These are phyloP conservation scores for Nannizziopsis barbatae DNA, from an alignment of 2,329 filamentous ascomycete species.

Conservation along the genomic window DNA sequence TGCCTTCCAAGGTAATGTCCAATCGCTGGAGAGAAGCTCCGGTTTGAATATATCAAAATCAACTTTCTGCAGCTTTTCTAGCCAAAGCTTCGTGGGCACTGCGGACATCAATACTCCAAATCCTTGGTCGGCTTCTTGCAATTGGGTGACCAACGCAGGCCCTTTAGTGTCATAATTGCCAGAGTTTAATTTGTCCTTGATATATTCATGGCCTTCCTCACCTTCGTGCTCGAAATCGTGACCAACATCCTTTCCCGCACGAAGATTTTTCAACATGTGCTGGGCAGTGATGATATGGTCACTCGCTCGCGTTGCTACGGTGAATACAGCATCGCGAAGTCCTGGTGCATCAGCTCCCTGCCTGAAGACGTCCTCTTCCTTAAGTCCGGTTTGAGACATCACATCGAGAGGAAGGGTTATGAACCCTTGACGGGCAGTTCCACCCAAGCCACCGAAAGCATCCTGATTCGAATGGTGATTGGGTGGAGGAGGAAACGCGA, in stretches of 20 bases:
- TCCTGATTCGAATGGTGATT: constrained; percentile 44
- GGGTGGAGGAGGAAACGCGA: constrained; percentile 64
- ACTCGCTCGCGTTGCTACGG: constrained; percentile 83
- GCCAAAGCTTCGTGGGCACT: constrained; percentile 64
- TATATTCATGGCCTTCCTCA: constrained; percentile 56
- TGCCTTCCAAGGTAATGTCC: constrained; percentile 75
- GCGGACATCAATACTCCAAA: constrained; percentile 76
- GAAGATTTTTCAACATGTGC: constrained; percentile 77
- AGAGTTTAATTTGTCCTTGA: constrained; percentile 22
- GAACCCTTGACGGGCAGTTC: constrained; percentile 44
- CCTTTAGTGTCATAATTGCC: constrained; percentile 27
- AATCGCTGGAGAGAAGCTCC: constrained; percentile 54
- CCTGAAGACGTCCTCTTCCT: constrained; percentile 81
- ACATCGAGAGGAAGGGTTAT: constrained; percentile 78
- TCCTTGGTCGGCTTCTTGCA: constrained; percentile 50
- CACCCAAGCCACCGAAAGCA: constrained; percentile 30
- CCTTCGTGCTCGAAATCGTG: constrained; percentile 83
- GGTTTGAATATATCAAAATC: constrained; percentile 74
- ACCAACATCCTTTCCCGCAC: constrained; percentile 59
- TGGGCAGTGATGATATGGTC: constrained; percentile 90
- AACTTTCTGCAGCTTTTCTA: constrained; percentile 62
- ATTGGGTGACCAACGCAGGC: constrained; percentile 17
- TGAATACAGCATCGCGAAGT: constrained; percentile 79
- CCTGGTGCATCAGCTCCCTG: constrained; percentile 67
- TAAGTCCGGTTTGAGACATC: constrained; percentile 69